Evolutionary conservation across 129 eudicot genomes (phyloP).

Genomic region (Sambucus nigra): DNA sequence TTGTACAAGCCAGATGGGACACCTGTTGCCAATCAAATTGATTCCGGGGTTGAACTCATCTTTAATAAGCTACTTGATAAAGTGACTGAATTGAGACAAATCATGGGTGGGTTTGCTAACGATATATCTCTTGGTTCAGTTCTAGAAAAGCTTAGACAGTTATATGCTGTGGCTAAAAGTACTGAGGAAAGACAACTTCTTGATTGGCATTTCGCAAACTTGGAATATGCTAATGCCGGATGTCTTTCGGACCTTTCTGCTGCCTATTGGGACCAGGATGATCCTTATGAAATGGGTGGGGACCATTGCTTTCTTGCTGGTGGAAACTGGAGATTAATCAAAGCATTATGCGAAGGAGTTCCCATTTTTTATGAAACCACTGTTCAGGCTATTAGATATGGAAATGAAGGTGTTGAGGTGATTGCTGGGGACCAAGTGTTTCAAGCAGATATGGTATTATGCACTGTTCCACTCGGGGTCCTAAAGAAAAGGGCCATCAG

Average conservation of each 20-base stretch:
- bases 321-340: conserved; percentile 75
- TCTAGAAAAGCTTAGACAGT: conserved; percentile 58
- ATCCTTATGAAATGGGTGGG: conserved; percentile 97
- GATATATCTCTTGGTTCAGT: conserved; percentile 73
- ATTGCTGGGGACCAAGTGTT: conserved; percentile 58
- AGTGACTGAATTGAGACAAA: conserved; percentile 61
- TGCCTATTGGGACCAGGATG: conserved; percentile 98
- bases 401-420: conserved; percentile 63
- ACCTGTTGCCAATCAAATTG: conserved; percentile 44
- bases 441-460: conserved; percentile 66
- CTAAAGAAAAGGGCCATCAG: conserved; percentile 45
- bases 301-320: conserved; percentile 98
- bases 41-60: conserved; percentile 56
- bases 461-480: conserved; percentile 94
- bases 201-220: conserved; percentile 89
- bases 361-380: conserved; percentile 68
- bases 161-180: conserved; percentile 56
- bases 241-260: conserved; percentile 86
- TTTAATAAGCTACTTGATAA: conserved; percentile 81
- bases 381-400: conserved; percentile 51
- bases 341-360: conserved; percentile 63
- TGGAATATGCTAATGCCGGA: conserved; percentile 94
- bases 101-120: conserved; percentile 57
- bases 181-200: conserved; percentile 73
- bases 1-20: conserved; percentile 71